phyloP scores from a whole-genome alignment of 371 early-diverging fungal species.

The Gilbertella persicaria region DNA sequence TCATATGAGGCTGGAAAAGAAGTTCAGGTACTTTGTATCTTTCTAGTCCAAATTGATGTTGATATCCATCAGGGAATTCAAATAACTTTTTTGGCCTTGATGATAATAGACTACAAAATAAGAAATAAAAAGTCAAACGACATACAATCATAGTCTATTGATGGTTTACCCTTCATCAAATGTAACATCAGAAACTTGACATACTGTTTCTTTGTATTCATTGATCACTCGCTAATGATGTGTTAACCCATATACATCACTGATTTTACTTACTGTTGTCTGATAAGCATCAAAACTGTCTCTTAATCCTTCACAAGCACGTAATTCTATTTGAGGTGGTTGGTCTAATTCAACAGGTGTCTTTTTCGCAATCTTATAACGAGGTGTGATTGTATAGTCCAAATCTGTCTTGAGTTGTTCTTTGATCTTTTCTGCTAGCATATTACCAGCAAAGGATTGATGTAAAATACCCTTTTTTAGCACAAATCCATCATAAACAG shows the following conservation, averaged over 20 bases:
- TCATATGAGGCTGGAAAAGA: constrained; percentile 56
- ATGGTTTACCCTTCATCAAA: constrained; percentile 69
- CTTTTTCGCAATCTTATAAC: constrained; percentile 79
- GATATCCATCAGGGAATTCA: constrained; percentile 96
- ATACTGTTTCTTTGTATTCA: constrained; percentile 92
- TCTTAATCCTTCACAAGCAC: constrained; percentile 61
- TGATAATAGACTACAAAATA: constrained; percentile 45
- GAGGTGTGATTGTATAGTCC: constrained; percentile 72
- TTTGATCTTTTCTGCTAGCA: constrained; percentile 73
- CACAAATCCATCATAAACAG: constrained; percentile 95
- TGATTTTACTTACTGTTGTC: constrained; percentile 50
- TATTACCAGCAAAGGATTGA: constrained; percentile 82
- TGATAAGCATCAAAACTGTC: constrained; percentile 69
- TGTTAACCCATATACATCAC: too few relatives aligned
- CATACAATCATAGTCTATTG: background rate
- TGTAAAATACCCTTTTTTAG: constrained; percentile 84
- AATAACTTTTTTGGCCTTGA: constrained; percentile 74
- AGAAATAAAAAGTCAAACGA: background rate
- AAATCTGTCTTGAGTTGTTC: constrained; percentile 60
- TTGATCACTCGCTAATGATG: constrained; percentile 65
- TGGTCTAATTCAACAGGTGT: constrained; percentile 69
- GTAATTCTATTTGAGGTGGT: constrained; percentile 57
- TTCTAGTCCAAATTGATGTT: constrained; percentile 77
- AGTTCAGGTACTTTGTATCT: constrained; percentile 83
- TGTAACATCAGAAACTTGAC: constrained; percentile 75